Evolutionary conservation across 345 rosid genomes (phyloP).

Genomic region (Corchorus capsularis): DNA sequence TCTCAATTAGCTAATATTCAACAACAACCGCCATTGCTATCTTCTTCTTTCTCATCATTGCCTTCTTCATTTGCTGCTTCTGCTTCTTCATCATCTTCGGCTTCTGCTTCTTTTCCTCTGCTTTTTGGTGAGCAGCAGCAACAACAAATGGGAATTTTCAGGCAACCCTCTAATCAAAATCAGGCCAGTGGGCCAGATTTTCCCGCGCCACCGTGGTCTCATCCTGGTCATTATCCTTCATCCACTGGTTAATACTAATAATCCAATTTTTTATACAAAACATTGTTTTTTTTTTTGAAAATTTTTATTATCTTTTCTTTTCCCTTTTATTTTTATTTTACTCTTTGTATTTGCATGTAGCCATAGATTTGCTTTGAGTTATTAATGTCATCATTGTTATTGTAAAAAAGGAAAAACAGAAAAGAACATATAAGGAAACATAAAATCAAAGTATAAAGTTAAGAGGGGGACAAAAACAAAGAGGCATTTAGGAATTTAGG

Average conservation of each 20-base stretch:
- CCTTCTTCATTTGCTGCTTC: conserved; percentile 27
- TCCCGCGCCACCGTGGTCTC: conserved; percentile 37
- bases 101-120: conserved; percentile 52
- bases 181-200: conserved; percentile 33
- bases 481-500: conserved; percentile 24
- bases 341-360: conserved; percentile 9
- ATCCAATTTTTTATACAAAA: neutral
- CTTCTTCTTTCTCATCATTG: conserved; percentile 28
- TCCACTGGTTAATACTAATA: conserved; percentile 24
- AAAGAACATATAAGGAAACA: neutral
- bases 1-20: conserved; percentile 35
- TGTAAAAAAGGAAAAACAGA: neutral
- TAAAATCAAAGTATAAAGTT: neutral
- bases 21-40: conserved; percentile 9
- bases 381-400: neutral
- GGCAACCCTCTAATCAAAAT: conserved; percentile 29
- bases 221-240: conserved; percentile 38
- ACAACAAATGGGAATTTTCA: conserved; percentile 30
- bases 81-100: conserved; percentile 29
- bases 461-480: conserved; percentile 12
- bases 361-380: conserved; percentile 5
- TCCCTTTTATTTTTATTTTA: neutral
- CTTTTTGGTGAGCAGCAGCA: conserved; percentile 44
- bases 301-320: neutral
- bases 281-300: neutral